Evolutionary conservation across 1,284 basidiomycete genomes (phyloP).

Genomic region (Papiliotrema nemorosa): DNA sequence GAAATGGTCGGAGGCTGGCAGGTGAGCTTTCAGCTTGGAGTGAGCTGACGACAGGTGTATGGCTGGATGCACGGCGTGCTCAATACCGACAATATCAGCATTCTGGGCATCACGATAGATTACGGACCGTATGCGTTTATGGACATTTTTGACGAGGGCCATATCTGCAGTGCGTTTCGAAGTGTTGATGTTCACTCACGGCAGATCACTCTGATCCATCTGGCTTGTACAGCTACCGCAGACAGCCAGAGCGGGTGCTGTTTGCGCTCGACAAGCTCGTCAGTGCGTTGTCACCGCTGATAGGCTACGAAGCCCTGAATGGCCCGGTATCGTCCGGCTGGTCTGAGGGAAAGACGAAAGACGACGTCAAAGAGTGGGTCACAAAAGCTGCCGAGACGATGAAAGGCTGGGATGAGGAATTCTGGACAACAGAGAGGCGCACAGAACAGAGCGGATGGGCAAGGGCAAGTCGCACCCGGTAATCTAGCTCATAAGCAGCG

Average conservation of each 20-base stretch:
- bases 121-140: constrained; percentile 94
- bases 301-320: constrained; percentile 64
- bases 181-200: not conserved
- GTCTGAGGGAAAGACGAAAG: constrained; percentile 61
- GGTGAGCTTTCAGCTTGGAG: constrained; percentile 29
- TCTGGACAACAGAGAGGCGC: constrained; percentile 57
- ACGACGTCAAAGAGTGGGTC: constrained; percentile 63
- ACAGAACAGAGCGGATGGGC: constrained; percentile 66
- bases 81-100: constrained; percentile 89
- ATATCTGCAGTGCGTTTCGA: constrained; percentile 67
- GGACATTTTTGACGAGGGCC: constrained; percentile 78
- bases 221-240: constrained; percentile 77
- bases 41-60: constrained; percentile 54
- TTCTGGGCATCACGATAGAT: constrained; percentile 88
- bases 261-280: constrained; percentile 75
- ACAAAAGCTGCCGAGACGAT: constrained; percentile 56
- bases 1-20: constrained; percentile 93
- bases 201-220: constrained; percentile 75
- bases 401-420: constrained; percentile 53
- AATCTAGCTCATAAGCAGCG: constrained; percentile 53
- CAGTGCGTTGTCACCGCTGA: constrained; percentile 69
- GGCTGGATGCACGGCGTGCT: constrained; percentile 86
- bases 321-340: constrained; percentile 63
- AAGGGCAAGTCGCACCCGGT: constrained; percentile 53
- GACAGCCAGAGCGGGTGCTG: constrained; percentile 53